These are phyloP conservation scores for Bothriochloa decipiens DNA, from an alignment of 176 grass and related monocot genomes.

Conservation along the genomic window DNA sequence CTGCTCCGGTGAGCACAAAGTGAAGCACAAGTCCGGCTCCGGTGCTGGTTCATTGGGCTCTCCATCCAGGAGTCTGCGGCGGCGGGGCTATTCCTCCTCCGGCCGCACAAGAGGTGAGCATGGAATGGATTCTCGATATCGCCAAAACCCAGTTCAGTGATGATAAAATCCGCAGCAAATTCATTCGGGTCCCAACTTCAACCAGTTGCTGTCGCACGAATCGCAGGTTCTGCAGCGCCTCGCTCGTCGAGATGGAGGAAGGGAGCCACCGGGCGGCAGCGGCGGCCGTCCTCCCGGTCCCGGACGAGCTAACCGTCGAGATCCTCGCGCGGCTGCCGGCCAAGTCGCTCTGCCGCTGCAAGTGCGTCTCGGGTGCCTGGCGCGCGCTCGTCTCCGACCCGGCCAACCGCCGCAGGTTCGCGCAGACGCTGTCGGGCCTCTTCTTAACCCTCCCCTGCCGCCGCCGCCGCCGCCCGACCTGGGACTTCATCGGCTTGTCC, in stretches of 20 bases:
- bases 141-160: too few relatives aligned
- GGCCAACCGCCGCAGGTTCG: neutral
- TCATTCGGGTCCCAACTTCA: too few relatives aligned
- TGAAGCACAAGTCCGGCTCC: too few relatives aligned
- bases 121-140: too few relatives aligned
- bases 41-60: too few relatives aligned
- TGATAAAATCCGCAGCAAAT: too few relatives aligned
- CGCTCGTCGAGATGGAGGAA: neutral
- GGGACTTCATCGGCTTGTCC: neutral
- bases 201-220: neutral
- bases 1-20: too few relatives aligned
- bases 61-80: too few relatives aligned
- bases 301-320: slow-evolving; percentile 2
- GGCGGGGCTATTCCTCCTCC: too few relatives aligned
- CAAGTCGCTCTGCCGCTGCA: slow-evolving; percentile 21
- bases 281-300: neutral
- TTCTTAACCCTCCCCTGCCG: neutral
- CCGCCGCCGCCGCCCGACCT: neutral
- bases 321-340: slow-evolving; percentile 15
- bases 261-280: neutral
- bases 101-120: too few relatives aligned
- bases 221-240: neutral
- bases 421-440: neutral
- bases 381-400: slow-evolving; percentile 27
- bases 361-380: slow-evolving; percentile 29